These are phyloP conservation scores for Osmanthus fragrans DNA, from an alignment of 257 asterid genomes.

Conservation along the genomic window DNA sequence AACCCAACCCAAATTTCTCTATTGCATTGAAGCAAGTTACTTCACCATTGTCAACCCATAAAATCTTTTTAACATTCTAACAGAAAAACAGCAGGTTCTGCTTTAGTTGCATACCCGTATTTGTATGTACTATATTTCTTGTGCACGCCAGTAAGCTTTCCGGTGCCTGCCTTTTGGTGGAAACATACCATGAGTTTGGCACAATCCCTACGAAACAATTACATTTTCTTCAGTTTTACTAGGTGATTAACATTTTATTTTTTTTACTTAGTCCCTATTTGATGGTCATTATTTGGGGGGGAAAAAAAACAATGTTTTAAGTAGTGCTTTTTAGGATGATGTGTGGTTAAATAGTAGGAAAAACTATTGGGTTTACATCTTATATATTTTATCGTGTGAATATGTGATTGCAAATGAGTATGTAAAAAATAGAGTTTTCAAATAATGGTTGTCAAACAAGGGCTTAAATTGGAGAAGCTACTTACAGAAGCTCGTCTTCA, in stretches of 20 bases:
- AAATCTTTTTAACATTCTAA: background rate
- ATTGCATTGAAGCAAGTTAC: background rate
- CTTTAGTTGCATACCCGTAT: constrained; percentile 66
- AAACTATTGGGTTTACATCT: too few species aligned
- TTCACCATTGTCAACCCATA: background rate
- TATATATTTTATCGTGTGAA: too few species aligned
- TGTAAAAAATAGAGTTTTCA: too few species aligned
- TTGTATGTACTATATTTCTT: constrained; percentile 76
- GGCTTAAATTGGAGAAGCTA: background rate
- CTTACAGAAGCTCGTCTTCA: constrained; percentile 72
- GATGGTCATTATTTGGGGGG: too few species aligned
- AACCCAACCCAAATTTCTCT: background rate
- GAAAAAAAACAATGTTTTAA: too few species aligned
- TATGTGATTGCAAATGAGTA: too few species aligned
- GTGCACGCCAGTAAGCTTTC: constrained; percentile 74
- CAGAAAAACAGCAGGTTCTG: constrained; percentile 66
- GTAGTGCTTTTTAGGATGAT: too few species aligned
- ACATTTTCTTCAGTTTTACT: background rate
- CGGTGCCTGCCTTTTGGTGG: constrained; percentile 67
- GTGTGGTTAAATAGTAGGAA: too few species aligned
- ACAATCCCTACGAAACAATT: constrained; percentile 53
- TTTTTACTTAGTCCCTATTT: background rate
- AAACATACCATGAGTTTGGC: constrained; percentile 61
- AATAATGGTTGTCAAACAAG: too few species aligned
- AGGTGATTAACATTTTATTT: background rate